These are phyloP conservation scores for Tagetes erecta DNA, from an alignment of 129 eudicot genomes.

Conservation along the genomic window DNA sequence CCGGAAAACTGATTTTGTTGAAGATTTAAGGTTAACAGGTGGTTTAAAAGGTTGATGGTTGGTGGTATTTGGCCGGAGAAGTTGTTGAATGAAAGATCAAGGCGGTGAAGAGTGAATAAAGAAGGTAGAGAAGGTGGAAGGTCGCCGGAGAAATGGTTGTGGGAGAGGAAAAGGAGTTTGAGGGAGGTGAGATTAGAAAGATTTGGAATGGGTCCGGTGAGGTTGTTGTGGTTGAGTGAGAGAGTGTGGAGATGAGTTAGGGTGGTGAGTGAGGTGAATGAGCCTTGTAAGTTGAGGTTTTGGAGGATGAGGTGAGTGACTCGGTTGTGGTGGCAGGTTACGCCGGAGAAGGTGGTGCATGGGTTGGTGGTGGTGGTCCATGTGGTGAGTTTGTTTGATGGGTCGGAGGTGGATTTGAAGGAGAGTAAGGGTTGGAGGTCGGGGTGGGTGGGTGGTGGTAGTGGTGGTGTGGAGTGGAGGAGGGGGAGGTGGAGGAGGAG, in stretches of 20 bases:
- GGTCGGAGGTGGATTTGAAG: slow-evolving; percentile 59
- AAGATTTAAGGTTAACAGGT: slow-evolving; percentile 55
- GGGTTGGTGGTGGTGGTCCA: not conserved
- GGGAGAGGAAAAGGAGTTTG: slow-evolving; percentile 56
- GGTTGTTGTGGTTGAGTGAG: slow-evolving; percentile 54
- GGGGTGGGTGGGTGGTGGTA: slow-evolving; percentile 30
- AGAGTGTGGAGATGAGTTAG: slow-evolving; percentile 68
- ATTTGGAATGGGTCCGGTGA: slow-evolving; percentile 67
- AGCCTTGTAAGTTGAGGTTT: slow-evolving; percentile 47
- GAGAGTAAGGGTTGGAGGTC: slow-evolving; percentile 52
- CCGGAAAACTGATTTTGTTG: slow-evolving; percentile 62
- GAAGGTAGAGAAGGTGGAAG: slow-evolving; percentile 47
- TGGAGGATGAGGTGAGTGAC: slow-evolving; percentile 76
- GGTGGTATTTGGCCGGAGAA: slow-evolving; percentile 59
- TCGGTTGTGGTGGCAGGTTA: slow-evolving; percentile 65
- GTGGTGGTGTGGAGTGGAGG: slow-evolving; percentile 25
- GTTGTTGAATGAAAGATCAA: slow-evolving; percentile 69
- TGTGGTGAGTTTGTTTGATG: too few species aligned
- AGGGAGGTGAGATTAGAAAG: slow-evolving; percentile 53
- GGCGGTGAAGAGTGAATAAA: slow-evolving; percentile 36
- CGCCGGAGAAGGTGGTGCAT: slow-evolving; percentile 45
- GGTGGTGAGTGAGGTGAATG: slow-evolving; percentile 43
- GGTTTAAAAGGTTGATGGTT: slow-evolving; percentile 44
- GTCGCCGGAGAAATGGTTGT: slow-evolving; percentile 60
- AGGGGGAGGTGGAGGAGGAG: slow-evolving; percentile 26